Base-by-base conservation (phyloP, 208 protist genomes). In the Leishmania turanica region DNA sequence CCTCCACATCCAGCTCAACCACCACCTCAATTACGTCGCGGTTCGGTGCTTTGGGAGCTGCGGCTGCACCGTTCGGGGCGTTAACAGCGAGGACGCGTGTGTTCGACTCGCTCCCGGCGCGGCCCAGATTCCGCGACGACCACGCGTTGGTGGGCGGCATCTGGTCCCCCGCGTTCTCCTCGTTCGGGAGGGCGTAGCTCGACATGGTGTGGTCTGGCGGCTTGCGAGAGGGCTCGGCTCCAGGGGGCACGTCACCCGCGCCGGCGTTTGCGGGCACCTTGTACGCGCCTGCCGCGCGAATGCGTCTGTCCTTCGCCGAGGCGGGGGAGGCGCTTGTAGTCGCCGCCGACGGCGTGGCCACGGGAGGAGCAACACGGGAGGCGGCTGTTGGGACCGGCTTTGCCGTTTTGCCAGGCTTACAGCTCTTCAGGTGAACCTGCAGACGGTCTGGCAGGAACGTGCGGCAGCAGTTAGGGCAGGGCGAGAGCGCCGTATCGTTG, bases 371-470 rank as follows among this genome's bases (percentile, higher is more conserved):
- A 90, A 93, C 79, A 91, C 96, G 79, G 85, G 84, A 58, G 87
- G 87, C 56, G 91, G 81, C 82, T 96, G 96, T 19, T 95, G 84
- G 40, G 31, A 74, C 6, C 5, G 73, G 78, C 31, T 87, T 91
- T 6, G 91, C 88, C 8, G 89, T 84, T 34, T 81, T 49, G 0
- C 88, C 93, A 0, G 94, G 91, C 79, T 93, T 96, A 85, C 97
- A 99, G 80, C 91, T 96, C 53, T 90, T 88, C 74, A 95, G 83
- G 78, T 99, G 97, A 31, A 99, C 86, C 79, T 92, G 89, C 31
- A 99, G 89, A 7, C 94, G 90, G 62, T 98, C 96, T 1, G 97
- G 97, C 53, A 97, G 75, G 76, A 99, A 99, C 34, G 92, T 98
- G 83, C 97, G 92, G 70, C 90, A 89, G 81, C 97, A 99, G 82